A percentile compares a stretch with the other conserved stretches of the same genome.
Evolutionary conservation across 768 basidiomycete genomes (phyloP).

Genomic region (Amyloporia xantha): DNA sequence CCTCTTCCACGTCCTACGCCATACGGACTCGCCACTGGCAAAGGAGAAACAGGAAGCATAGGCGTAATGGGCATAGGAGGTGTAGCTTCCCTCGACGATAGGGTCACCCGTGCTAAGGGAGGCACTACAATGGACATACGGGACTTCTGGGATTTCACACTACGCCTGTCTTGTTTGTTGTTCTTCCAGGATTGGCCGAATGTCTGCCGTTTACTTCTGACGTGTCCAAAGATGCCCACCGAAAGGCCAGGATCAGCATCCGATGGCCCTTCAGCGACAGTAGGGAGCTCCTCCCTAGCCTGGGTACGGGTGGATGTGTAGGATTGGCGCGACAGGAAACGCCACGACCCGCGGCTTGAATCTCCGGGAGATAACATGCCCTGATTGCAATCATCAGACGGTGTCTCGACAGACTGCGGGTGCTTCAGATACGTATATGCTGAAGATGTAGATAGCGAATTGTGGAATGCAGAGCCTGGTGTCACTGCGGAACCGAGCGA

Average conservation of each 20-base stretch:
- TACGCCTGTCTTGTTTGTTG: not conserved
- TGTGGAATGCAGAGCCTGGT: not conserved
- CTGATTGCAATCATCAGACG: not conserved
- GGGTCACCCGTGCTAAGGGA: not conserved
- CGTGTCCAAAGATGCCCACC: not conserved
- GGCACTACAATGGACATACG: not conserved
- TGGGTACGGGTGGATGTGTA: conserved; percentile 7
- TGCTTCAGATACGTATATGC: not conserved
- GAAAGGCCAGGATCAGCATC: not conserved
- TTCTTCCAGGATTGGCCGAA: conserved; percentile 2
- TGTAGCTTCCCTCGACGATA: not conserved
- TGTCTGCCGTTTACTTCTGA: not conserved
- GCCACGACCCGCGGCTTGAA: not conserved
- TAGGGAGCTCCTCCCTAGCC: conserved; percentile 10
- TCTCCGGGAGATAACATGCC: not conserved
- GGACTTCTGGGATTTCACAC: not conserved
- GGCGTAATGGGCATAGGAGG: not conserved
- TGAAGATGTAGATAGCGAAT: not conserved
- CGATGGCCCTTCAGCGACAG: conserved; percentile 8
- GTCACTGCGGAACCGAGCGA: not conserved
- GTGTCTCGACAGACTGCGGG: not conserved
- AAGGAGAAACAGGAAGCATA: not conserved
- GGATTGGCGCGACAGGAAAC: conserved; percentile 3
- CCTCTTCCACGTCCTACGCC: not conserved
- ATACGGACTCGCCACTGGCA: not conserved